Evolutionary conservation across 2,329 filamentous ascomycete species (phyloP).

Genomic region (Furcasterigmium furcatum): DNA sequence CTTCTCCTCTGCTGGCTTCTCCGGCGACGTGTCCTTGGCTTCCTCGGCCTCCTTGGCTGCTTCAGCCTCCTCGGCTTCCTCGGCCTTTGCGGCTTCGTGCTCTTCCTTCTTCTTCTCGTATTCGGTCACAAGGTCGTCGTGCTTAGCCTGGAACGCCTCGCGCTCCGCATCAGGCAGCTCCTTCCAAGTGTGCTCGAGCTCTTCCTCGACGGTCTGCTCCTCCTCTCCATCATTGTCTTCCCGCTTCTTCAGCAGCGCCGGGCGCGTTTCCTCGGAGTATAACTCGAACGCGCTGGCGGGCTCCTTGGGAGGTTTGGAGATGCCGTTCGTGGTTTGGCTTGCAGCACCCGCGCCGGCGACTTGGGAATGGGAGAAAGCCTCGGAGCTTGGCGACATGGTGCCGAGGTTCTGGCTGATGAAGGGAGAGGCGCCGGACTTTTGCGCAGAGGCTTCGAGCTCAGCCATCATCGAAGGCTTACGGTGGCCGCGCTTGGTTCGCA

Average conservation of each 20-base stretch:
- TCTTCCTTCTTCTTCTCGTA: constrained; percentile 39
- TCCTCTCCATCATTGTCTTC: constrained; percentile 30
- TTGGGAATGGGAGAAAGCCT: constrained; percentile 49
- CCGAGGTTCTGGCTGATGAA: constrained; percentile 41
- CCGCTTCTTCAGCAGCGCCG: constrained; percentile 22
- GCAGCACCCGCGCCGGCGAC: constrained; percentile 22
- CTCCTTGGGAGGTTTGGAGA: constrained; percentile 35
- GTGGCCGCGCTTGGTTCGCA: constrained; percentile 71
- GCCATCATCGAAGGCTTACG: constrained; percentile 53
- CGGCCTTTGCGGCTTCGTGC: constrained; percentile 15
- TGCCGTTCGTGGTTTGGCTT: constrained; percentile 31
- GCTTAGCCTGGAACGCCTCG: constrained; percentile 43
- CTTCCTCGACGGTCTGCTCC: constrained; percentile 44
- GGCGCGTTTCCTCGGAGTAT: constrained; percentile 48
- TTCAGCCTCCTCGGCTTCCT: constrained; percentile 6
- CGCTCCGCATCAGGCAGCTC: constrained; percentile 45
- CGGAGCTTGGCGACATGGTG: constrained; percentile 46
- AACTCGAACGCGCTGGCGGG: constrained; percentile 50
- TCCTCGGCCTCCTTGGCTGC: background rate
- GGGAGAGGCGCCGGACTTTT: constrained; percentile 33
- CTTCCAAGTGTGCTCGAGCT: constrained; percentile 53
- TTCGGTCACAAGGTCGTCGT: constrained; percentile 32
- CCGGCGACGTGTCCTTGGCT: constrained; percentile 12
- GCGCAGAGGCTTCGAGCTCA: constrained; percentile 33
- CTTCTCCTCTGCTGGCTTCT: constrained; percentile 12